Evolutionary conservation across 192 early-diverging fungal genomes (phyloP).

Genomic region (Coemansia sp.): DNA sequence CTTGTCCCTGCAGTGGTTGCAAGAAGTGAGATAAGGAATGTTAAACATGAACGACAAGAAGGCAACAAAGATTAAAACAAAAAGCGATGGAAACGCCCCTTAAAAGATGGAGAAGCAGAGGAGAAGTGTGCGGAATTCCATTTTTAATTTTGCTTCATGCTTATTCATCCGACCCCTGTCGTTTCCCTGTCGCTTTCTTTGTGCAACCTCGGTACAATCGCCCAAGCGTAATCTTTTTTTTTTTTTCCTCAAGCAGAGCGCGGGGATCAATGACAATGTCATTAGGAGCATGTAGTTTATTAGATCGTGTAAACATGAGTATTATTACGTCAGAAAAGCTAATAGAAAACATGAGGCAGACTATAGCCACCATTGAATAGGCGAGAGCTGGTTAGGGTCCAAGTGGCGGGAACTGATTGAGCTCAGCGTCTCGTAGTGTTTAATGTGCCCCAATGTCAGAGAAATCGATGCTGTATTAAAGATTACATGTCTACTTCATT

Average conservation of each 20-base stretch:
- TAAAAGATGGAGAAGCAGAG: neutral
- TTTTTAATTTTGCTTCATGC: neutral
- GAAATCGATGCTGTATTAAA: too few species aligned
- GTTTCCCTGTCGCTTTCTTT: neutral
- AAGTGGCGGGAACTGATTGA: neutral
- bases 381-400: slow-evolving; percentile 18
- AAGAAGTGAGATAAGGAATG: slow-evolving; percentile 48
- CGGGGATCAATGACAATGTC: too few species aligned
- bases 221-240: too few species aligned
- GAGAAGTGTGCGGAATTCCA: slow-evolving; percentile 13
- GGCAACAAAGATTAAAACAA: neutral
- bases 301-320: too few species aligned
- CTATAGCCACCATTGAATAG: slow-evolving; percentile 22
- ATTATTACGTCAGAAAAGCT: too few species aligned
- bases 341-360: neutral
- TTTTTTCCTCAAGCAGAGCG: too few species aligned
- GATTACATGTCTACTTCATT: neutral
- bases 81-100: neutral
- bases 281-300: too few species aligned
- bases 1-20: slow-evolving; percentile 56
- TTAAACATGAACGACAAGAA: slow-evolving; percentile 24
- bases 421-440: too few species aligned
- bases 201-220: neutral
- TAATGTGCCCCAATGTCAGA: too few species aligned
- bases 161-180: neutral